phyloP scores from a whole-genome alignment of 1,284 basidiomycete genomes.

The Agroathelia rolfsii region DNA sequence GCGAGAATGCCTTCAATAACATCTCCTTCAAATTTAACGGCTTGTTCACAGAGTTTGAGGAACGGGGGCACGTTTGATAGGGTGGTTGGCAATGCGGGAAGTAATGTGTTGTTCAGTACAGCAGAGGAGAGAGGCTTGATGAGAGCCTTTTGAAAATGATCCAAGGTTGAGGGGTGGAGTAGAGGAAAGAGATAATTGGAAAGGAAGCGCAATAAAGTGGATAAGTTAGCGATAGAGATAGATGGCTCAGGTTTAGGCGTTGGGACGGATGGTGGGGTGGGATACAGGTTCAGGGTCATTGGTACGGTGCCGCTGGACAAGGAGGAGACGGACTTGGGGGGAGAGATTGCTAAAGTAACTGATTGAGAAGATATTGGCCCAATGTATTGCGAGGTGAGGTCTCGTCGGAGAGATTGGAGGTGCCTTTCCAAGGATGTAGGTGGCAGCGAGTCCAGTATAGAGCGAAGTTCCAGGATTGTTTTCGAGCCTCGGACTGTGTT shows the following conservation, averaged over 20 bases:
- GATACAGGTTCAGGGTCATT: slow-evolving; percentile 32
- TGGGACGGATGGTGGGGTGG: slow-evolving; percentile 32
- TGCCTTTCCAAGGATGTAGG: slow-evolving; percentile 40
- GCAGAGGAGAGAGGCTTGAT: slow-evolving; percentile 46
- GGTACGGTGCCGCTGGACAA: slow-evolving; percentile 24
- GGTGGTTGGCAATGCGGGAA: slow-evolving; percentile 57
- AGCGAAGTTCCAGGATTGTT: slow-evolving; percentile 38
- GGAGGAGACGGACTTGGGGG: slow-evolving; percentile 36
- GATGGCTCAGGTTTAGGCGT: slow-evolving; percentile 28
- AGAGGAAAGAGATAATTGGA: slow-evolving; percentile 39
- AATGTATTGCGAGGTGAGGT: slow-evolving; percentile 50
- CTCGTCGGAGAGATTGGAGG: slow-evolving; percentile 52
- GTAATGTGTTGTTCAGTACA: slow-evolving; percentile 54
- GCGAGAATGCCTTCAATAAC: slow-evolving; percentile 41
- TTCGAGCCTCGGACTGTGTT: slow-evolving; percentile 46
- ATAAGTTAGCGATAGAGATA: slow-evolving; percentile 42
- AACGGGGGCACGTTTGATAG: slow-evolving; percentile 49
- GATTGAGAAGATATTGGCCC: slow-evolving; percentile 45
- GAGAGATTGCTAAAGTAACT: too few relatives aligned
- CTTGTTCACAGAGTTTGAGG: slow-evolving; percentile 41
- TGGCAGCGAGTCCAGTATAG: slow-evolving; percentile 53
- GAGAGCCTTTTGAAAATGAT: slow-evolving; percentile 40
- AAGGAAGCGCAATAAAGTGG: slow-evolving; percentile 46
- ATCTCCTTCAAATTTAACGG: slow-evolving; percentile 53
- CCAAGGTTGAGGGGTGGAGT: slow-evolving; percentile 37